Evolutionary conservation across 495 filamentous ascomycete genomes (phyloP), one percentile per base, ranked within the genome.

Genomic region (Talaromyces thailandensis): DNA sequence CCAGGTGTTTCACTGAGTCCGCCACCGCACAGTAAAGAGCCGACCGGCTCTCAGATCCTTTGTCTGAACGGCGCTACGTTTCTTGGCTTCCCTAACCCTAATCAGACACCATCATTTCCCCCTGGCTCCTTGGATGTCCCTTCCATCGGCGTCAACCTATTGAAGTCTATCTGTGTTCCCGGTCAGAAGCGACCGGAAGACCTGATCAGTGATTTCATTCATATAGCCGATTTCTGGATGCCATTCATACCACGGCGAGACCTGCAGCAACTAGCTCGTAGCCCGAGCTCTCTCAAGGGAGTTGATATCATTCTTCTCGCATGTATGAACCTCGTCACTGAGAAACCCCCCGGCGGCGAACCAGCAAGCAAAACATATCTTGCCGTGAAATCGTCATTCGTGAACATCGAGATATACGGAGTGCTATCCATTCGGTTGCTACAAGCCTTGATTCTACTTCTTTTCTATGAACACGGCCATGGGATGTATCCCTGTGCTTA

Each of bases 401-500:
- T 63, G 16, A 58, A 24, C 14, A 43, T 45, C 5, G 64, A 65
- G 60, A 56, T 65, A 2, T 57, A 65, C 56, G 60, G 56, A 4
- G 50, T 57, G 14, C 53, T 65, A 8, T 62, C 64, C 57, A 35
- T 63, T 26, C 14, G 61, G 14, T 16, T 65, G 14, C 53, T 65
- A 23, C 64, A 65, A 23, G 64, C 64, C 14, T 31, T 35, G 11
- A n/a, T 65, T 9, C 24, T 65, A 32, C 61, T 65, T 53, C 64
- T 65, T 9, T 23, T 63, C 21, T 65, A 65, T 18, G 64, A 65
- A 43, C 23, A 57, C 32, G 55, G 64, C 16, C 64, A 65, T 60
- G 64, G 61, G 2, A 63, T 65, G 16, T 65, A 63, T 31, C 64
- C 64, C 14, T 60, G 43, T 16, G 64, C 61, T 24, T 65, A 63